Percentiles rank a stretch among this genome's conserved stretches.
phyloP scores from a whole-genome alignment of 352 stramenopile genomes.

The Phytophthora citrophthora region DNA sequence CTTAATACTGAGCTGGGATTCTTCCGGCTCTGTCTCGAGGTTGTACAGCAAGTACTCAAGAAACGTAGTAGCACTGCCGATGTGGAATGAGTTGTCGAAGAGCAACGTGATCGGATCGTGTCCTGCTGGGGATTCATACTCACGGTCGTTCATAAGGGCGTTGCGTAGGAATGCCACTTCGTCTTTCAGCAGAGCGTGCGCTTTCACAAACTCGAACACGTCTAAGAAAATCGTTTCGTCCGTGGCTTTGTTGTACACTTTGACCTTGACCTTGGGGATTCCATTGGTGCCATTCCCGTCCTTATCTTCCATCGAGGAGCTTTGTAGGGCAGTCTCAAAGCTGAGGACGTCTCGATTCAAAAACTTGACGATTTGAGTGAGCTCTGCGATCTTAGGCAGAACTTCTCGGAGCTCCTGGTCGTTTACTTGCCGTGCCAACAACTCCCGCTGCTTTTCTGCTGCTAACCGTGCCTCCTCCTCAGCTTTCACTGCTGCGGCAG shows the following conservation, averaged over 20 bases:
- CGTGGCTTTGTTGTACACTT: slow-evolving; percentile 88
- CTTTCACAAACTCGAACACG: slow-evolving; percentile 94
- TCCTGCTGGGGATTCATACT: slow-evolving; percentile 83
- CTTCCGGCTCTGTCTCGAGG: slow-evolving; percentile 91
- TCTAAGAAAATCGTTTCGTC: slow-evolving; percentile 93
- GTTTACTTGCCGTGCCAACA: slow-evolving; percentile 79
- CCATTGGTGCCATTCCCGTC: slow-evolving; percentile 28
- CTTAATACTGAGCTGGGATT: slow-evolving; percentile 91
- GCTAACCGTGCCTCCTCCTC: slow-evolving; percentile 34
- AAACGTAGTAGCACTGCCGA: slow-evolving; percentile 92
- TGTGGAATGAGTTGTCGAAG: slow-evolving; percentile 94
- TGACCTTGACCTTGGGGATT: slow-evolving; percentile 91
- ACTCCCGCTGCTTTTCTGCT: slow-evolving; percentile 66
- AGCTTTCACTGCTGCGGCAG: slow-evolving; percentile 43
- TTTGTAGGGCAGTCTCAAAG: slow-evolving; percentile 92
- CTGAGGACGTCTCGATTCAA: slow-evolving; percentile 92
- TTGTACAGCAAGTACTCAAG: slow-evolving; percentile 93
- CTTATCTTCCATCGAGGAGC: slow-evolving; percentile 56
- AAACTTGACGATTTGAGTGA: slow-evolving; percentile 92
- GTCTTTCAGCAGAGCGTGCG: slow-evolving; percentile 83
- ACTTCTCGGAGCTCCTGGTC: slow-evolving; percentile 94
- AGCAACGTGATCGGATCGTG: slow-evolving; percentile 93
- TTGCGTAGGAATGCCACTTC: slow-evolving; percentile 92
- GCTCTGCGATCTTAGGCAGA: slow-evolving; percentile 92
- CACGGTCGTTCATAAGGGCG: slow-evolving; percentile 86